A percentile compares a stretch with the other conserved stretches of the same genome.
Evolutionary conservation across 2,329 filamentous ascomycete genomes (phyloP).

Genomic region (Tolypocladium cylindrosporum): DNA sequence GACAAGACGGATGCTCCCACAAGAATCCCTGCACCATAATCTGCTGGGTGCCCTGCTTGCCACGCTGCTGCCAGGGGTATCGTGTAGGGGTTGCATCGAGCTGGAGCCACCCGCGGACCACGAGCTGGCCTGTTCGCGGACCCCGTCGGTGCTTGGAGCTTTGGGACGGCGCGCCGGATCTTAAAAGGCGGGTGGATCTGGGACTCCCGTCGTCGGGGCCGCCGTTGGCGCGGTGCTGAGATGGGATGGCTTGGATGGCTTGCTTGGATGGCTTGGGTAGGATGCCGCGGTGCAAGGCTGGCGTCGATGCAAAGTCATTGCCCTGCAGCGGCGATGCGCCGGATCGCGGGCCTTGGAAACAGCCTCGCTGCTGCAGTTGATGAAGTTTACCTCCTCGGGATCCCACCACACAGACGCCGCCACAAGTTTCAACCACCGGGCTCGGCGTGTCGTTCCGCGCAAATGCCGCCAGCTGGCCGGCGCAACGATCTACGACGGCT

Average conservation of each 20-base stretch:
- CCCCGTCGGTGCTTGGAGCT: neutral
- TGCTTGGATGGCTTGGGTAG: neutral
- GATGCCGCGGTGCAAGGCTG: neutral
- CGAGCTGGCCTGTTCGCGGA: neutral
- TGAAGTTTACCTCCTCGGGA: neutral
- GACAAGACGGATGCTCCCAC: neutral
- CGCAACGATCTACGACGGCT: neutral
- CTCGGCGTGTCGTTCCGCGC: neutral
- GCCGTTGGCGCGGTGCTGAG: neutral
- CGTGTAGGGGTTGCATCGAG: neutral
- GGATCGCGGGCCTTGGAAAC: neutral
- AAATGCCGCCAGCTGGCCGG: neutral
- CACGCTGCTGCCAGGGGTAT: neutral
- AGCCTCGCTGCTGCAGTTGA: neutral
- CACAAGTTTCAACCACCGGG: neutral
- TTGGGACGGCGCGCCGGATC: conserved; percentile 3
- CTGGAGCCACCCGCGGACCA: conserved; percentile 2
- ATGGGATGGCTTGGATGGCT: neutral
- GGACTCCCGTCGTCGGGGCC: conserved; percentile 1
- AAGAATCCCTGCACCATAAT: neutral
- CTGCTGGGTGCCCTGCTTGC: conserved; percentile 1
- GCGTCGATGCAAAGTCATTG: neutral
- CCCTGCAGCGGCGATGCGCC: neutral
- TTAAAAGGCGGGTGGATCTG: conserved; percentile 5
- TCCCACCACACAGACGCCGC: neutral